A percentile compares a stretch with the other conserved stretches of the same genome.
phyloP scores from a whole-genome alignment of 495 filamentous ascomycete genomes.

The Penicillium odoratum region DNA sequence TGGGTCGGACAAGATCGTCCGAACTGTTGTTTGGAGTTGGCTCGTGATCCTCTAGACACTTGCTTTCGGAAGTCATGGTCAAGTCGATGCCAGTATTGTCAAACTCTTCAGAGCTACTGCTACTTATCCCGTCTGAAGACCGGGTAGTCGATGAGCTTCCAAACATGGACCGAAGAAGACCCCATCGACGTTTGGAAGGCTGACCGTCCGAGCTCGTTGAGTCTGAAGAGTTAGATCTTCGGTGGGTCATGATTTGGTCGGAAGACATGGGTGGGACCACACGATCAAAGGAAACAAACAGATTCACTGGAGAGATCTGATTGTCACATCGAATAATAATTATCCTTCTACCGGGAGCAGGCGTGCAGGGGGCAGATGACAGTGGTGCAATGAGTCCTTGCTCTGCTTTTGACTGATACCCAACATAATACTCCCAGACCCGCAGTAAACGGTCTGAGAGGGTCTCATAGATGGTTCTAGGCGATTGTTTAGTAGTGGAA shows the following conservation, averaged over 20 bases:
- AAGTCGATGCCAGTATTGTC: constrained; percentile 32
- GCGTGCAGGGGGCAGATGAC: constrained; percentile 80
- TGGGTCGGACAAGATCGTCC: constrained; percentile 35
- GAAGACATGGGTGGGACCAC: constrained; percentile 47
- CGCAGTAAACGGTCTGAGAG: constrained; percentile 69
- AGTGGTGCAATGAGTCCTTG: constrained; percentile 53
- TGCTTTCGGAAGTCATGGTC: constrained; percentile 27
- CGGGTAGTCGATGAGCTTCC: constrained; percentile 31
- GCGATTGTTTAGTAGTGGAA: neutral
- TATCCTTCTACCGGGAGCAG: constrained; percentile 86
- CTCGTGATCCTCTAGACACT: constrained; percentile 32
- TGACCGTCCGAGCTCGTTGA: constrained; percentile 26
- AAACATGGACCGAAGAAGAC: constrained; percentile 69
- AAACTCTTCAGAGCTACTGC: constrained; percentile 43
- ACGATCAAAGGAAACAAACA: constrained; percentile 68
- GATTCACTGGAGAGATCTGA: constrained; percentile 54
- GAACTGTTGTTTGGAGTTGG: constrained; percentile 22
- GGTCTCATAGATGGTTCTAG: constrained; percentile 61
- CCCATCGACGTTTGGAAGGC: constrained; percentile 63
- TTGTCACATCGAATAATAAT: constrained; percentile 89
- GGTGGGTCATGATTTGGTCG: constrained; percentile 38
- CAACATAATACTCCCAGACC: constrained; percentile 76
- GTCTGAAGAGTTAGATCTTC: constrained; percentile 39
- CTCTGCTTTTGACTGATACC: constrained; percentile 63
- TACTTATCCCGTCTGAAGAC: constrained; percentile 30